A percentile compares a stretch with the other conserved stretches of the same genome.
These are phyloP conservation scores for Picea engelmannii DNA, from an alignment of 83 land plant species.

Conservation along the genomic window DNA sequence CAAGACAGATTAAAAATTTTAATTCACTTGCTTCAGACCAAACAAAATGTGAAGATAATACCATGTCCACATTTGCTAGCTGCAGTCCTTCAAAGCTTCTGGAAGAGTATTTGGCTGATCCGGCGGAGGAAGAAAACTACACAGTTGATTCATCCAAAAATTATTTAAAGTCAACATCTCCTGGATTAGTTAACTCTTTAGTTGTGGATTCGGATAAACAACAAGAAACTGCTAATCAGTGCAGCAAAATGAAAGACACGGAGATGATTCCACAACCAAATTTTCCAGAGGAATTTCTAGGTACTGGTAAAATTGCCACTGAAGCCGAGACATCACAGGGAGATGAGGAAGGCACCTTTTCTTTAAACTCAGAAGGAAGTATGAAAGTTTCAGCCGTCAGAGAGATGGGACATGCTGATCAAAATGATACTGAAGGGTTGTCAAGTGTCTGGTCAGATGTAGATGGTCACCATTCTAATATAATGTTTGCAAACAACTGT, in stretches of 20 bases:
- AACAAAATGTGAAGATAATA: constrained; percentile 3
- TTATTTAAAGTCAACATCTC: neutral
- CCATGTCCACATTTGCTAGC: neutral
- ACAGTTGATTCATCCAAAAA: neutral
- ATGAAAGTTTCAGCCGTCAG: neutral
- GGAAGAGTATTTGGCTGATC: constrained; percentile 2
- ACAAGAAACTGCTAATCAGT: neutral
- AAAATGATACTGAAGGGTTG: neutral
- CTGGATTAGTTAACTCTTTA: constrained; percentile 1
- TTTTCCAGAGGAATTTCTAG: neutral
- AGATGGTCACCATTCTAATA: neutral
- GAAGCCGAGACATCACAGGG: neutral
- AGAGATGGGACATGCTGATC: neutral
- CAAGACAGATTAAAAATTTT: neutral
- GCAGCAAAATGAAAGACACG: neutral
- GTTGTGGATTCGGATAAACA: neutral
- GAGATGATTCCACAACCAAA: neutral
- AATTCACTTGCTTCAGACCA: neutral
- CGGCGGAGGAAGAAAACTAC: neutral
- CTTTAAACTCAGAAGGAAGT: neutral
- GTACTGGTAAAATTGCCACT: neutral
- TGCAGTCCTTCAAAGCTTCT: constrained; percentile 9
- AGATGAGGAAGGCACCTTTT: constrained; percentile 9
- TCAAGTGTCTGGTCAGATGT: constrained; percentile 4
- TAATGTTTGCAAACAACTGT: constrained; percentile 1